These are phyloP conservation scores for Daldinia childiae DNA, from an alignment of 495 filamentous ascomycete genomes.

Conservation along the genomic window DNA sequence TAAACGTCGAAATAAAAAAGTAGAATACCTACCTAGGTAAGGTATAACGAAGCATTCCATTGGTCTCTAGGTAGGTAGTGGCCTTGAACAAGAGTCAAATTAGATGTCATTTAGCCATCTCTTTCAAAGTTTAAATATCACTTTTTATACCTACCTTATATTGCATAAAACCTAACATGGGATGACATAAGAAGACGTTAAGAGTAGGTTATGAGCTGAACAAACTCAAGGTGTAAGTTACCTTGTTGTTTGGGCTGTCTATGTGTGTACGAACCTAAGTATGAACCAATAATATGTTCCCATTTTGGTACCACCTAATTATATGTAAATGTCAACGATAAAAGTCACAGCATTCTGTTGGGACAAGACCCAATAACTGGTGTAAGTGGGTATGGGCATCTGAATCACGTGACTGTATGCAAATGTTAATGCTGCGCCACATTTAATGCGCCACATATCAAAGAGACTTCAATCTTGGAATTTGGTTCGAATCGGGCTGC, in stretches of 20 bases:
- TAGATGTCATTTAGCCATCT: neutral
- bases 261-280: neutral
- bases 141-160: neutral
- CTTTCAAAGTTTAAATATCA: neutral
- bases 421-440: neutral
- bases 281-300: too few relatives aligned
- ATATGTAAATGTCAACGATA: neutral
- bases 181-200: neutral
- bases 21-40: neutral
- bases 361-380: neutral
- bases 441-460: conserved; percentile 16
- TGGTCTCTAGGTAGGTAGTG: neutral
- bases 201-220: neutral
- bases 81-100: neutral
- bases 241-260: neutral
- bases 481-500: conserved; percentile 6
- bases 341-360: neutral
- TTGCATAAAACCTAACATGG: neutral
- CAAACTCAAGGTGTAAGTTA: neutral
- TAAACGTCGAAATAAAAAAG: neutral
- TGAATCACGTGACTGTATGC: neutral
- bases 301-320: too few relatives aligned
- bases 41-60: neutral
- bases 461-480: neutral
- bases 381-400: neutral